Evolutionary conservation across 202 grass and related monocot species (phyloP).

Genomic region (Elaeis oleifera): DNA sequence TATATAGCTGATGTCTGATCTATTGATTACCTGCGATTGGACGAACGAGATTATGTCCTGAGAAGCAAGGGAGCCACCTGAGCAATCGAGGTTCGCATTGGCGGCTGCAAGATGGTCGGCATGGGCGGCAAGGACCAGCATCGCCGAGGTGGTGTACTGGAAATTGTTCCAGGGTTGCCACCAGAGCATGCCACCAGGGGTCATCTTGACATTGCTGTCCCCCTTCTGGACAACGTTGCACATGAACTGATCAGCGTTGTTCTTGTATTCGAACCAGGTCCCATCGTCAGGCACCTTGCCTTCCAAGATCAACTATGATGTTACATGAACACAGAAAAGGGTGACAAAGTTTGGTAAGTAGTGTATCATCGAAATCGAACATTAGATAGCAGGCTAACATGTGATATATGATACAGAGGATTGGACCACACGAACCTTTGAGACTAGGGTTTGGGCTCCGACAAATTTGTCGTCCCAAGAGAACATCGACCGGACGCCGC

Average conservation of each 20-base stretch:
- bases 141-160: constrained; percentile 8
- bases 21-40: not conserved
- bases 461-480: constrained; percentile 40
- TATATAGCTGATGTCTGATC: not conserved
- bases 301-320: constrained; percentile 1
- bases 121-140: not conserved
- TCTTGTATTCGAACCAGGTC: not conserved
- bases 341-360: not conserved
- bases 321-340: not conserved
- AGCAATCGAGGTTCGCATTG: not conserved
- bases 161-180: not conserved
- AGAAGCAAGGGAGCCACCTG: not conserved
- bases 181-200: constrained; percentile 2
- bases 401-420: not conserved
- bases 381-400: not conserved
- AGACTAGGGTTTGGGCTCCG: constrained; percentile 30
- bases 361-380: not conserved
- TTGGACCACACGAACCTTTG: constrained; percentile 20
- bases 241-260: constrained; percentile 1
- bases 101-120: not conserved
- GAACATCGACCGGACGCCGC: constrained; percentile 22
- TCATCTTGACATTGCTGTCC: not conserved
- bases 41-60: not conserved
- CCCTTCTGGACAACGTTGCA: constrained; percentile 8
- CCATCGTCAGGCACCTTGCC: not conserved